Percentiles rank a stretch among this genome's conserved stretches.
Evolutionary conservation across 768 basidiomycete genomes (phyloP).

Genomic region (Mycena leptocephala): DNA sequence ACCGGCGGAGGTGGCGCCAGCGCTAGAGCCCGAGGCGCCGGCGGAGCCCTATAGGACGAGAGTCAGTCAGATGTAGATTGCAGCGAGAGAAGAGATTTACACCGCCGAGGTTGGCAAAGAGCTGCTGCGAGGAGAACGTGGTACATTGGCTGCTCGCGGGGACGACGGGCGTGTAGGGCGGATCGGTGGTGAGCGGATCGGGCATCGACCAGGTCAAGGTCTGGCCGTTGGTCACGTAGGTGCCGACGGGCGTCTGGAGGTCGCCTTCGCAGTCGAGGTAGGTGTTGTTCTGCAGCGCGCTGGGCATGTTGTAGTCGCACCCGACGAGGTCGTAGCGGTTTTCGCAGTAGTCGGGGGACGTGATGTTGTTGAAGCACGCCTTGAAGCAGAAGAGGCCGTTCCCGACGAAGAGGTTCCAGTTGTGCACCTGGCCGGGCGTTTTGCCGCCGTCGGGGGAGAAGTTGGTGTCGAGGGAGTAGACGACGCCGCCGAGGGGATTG

Average conservation of each 20-base stretch:
- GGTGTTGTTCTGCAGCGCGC: constrained; percentile 55
- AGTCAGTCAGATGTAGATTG: not conserved
- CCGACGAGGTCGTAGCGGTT: constrained; percentile 73
- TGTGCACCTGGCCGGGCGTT: constrained; percentile 23
- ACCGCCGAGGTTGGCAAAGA: constrained; percentile 52
- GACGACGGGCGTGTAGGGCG: constrained; percentile 60
- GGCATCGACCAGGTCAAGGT: constrained; percentile 63
- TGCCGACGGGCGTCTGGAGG: constrained; percentile 61
- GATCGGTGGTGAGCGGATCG: constrained; percentile 59
- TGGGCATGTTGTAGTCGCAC: constrained; percentile 68
- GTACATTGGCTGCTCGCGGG: constrained; percentile 64
- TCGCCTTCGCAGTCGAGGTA: constrained; percentile 67
- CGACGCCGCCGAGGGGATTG: constrained; percentile 29
- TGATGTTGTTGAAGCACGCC: constrained; percentile 62
- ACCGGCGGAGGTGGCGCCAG: not conserved
- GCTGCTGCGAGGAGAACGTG: constrained; percentile 50
- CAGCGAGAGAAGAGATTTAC: constrained; percentile 4
- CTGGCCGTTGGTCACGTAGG: constrained; percentile 57
- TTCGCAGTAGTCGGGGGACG: constrained; percentile 59
- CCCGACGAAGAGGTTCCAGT: constrained; percentile 61
- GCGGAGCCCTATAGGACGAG: not conserved
- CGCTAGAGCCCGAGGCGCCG: constrained; percentile 26
- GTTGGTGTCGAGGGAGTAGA: constrained; percentile 23
- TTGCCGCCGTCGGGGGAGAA: constrained; percentile 21
- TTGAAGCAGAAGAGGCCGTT: constrained; percentile 65